phyloP scores from a whole-genome alignment of 1,284 basidiomycete genomes.

The Pyrrhoderma lamaoense region DNA sequence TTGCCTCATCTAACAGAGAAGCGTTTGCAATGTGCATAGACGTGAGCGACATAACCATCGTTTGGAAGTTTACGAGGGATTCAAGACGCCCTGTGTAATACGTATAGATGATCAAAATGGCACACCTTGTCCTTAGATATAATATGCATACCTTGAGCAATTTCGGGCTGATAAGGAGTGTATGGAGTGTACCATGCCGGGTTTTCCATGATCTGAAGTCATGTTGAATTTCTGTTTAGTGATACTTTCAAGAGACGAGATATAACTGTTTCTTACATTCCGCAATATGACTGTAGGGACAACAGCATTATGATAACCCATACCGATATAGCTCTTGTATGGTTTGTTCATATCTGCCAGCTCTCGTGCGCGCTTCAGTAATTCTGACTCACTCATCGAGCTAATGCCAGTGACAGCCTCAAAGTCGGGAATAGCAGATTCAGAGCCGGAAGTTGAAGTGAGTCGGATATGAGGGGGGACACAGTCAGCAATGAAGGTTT shows the following conservation, averaged over 20 bases:
- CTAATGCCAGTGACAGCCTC: constrained; percentile 52
- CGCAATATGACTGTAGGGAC: constrained; percentile 90
- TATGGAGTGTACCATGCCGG: constrained; percentile 99
- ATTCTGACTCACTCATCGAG: constrained; percentile 81
- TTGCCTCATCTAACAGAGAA: constrained; percentile 86
- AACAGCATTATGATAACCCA: constrained; percentile 95
- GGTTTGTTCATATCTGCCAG: constrained; percentile 75
- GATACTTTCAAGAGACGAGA: constrained; percentile 4
- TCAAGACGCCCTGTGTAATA: constrained; percentile 73
- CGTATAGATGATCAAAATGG: not conserved
- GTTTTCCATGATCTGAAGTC: constrained; percentile 80
- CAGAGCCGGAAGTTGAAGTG: constrained; percentile 28
- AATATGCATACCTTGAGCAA: constrained; percentile 68
- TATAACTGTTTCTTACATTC: constrained; percentile 52
- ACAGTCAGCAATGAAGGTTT: constrained; percentile 75
- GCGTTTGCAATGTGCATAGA: constrained; percentile 94
- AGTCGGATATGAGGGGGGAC: constrained; percentile 79
- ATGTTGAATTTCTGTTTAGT: constrained; percentile 3
- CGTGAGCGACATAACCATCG: constrained; percentile 93
- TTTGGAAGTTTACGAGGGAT: constrained; percentile 95
- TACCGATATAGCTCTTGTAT: constrained; percentile 92
- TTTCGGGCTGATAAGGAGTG: constrained; percentile 91
- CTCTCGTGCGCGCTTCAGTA: constrained; percentile 69
- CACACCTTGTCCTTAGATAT: too few species aligned
- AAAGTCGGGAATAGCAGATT: constrained; percentile 48